Evolutionary conservation across 352 stramenopile genomes (phyloP), one percentile per base, ranked within the genome.

Genomic region (Pythium angustatum): DNA sequence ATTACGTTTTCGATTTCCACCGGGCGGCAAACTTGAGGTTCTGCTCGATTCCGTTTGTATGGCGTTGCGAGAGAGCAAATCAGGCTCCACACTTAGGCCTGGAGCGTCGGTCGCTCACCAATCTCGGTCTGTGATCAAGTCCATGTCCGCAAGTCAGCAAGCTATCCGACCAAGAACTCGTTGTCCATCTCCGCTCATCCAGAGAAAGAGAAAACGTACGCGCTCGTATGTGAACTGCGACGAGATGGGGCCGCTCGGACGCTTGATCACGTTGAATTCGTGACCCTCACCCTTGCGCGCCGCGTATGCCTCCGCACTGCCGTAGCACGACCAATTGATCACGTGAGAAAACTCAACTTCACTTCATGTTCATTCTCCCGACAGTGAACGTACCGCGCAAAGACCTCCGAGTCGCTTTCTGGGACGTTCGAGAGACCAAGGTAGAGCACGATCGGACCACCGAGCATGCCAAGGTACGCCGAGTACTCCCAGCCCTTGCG

Each of bases 401-500:
- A 90, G 26, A 91, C 81, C 58, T 93, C 80, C 73, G 83, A 92
- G 75, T 95, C 78, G 50, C 83, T 93, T 71, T 95, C 84, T 5
- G 86, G 84, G 33, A 73, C 83, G 74, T 93, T 93, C 41, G 71
- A 88, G 52, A 95, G 72, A 9, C 86, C 86, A 51, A 95, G 62
- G 64, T 83, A 90, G 44, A 95, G 80, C 33, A 95, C 54, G 49
- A 90, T 69, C 6, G 86, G 84, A 24, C 72, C 84, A 17, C 82
- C 82, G 22, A 92, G 49, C 65, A 95, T 83, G 10, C 74, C 81
- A 75, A 92, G 78, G 72, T 92, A 91, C 36, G 74, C 78, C 22
- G 84, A 93, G 68, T 87, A 90, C 70, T 95, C 84, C 80, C 83
- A 95, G 28, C 86, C 86, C 66, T 95, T 95, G 61, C 74, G 79